Conservation (phyloP, 768 basidiomycete species). For the Fomitopsis pulvina region DNA sequence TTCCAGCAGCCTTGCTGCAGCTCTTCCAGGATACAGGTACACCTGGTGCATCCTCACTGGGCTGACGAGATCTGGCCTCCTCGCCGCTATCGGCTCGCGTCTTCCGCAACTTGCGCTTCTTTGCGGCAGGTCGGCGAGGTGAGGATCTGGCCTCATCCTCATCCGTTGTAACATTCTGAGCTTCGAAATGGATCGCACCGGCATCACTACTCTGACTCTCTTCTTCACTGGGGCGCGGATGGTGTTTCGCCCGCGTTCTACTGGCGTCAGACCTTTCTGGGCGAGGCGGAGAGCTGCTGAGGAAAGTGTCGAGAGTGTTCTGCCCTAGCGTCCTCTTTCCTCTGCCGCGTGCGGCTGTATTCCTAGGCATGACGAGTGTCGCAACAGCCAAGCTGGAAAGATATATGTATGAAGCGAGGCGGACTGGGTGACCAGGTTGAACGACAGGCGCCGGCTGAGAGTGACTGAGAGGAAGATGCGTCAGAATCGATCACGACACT, state of each 20-base stretch:
- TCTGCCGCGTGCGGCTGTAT: not conserved
- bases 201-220: conserved; percentile 37
- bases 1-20: conserved; percentile 9
- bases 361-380: not conserved
- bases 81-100: conserved; percentile 15
- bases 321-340: not conserved
- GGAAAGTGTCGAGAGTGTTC: not conserved
- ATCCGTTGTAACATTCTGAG: conserved; percentile 17
- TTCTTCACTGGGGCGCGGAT: conserved; percentile 7
- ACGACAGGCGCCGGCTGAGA: not conserved
- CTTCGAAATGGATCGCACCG: conserved; percentile 45
- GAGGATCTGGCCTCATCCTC: conserved; percentile 20
- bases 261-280: not conserved
- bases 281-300: not conserved
- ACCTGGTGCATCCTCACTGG: conserved; percentile 4
- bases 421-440: not conserved
- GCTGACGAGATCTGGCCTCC: not conserved
- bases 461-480: not conserved
- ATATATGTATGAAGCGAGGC: too few species aligned
- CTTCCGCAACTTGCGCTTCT: conserved; percentile 10
- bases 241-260: not conserved
- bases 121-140: conserved; percentile 15
- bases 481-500: not conserved
- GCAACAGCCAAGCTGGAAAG: too few species aligned
- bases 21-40: conserved; percentile 15